Percentiles rank a stretch among this genome's conserved stretches.
These are phyloP conservation scores for Termitomyces sp. DNA, from an alignment of 768 basidiomycete species.

Conservation along the genomic window DNA sequence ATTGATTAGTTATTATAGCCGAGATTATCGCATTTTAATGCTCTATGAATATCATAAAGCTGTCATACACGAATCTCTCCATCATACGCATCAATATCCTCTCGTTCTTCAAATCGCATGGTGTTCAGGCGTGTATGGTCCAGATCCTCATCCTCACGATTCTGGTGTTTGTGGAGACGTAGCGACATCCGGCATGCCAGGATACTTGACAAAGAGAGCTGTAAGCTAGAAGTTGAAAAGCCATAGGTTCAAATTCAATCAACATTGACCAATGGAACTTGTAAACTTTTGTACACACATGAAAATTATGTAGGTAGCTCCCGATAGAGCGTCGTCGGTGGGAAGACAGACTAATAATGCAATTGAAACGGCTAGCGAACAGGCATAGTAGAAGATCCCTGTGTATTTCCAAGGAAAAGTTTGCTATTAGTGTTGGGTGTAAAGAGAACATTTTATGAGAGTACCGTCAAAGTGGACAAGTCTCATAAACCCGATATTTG, in stretches of 20 bases:
- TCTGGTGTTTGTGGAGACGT: conserved; percentile 4
- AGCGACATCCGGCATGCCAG: conserved; percentile 5
- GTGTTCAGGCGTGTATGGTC: background rate
- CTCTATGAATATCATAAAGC: no score
- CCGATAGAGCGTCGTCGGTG: background rate
- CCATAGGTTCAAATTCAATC: background rate
- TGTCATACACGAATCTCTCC: no score
- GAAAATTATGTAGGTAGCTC: background rate
- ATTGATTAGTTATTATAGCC: no score
- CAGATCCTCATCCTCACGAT: background rate
- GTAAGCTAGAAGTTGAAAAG: background rate
- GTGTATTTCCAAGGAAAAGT: no score
- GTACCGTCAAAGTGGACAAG: conserved; percentile 8
- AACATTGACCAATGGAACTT: no score
- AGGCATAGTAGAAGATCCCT: conserved; percentile 6
- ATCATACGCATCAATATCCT: background rate
- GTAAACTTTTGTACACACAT: background rate
- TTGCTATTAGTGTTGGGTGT: no score
- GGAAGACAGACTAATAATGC: background rate
- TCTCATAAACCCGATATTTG: background rate
- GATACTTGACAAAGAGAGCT: conserved; percentile 3
- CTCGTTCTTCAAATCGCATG: background rate
- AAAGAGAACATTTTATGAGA: no score
- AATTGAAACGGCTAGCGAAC: background rate
- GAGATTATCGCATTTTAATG: no score